Evolutionary conservation across 2,329 filamentous ascomycete species (phyloP), one percentile per base, ranked within the genome.

Genomic region (Botrytis hyacinthi): DNA sequence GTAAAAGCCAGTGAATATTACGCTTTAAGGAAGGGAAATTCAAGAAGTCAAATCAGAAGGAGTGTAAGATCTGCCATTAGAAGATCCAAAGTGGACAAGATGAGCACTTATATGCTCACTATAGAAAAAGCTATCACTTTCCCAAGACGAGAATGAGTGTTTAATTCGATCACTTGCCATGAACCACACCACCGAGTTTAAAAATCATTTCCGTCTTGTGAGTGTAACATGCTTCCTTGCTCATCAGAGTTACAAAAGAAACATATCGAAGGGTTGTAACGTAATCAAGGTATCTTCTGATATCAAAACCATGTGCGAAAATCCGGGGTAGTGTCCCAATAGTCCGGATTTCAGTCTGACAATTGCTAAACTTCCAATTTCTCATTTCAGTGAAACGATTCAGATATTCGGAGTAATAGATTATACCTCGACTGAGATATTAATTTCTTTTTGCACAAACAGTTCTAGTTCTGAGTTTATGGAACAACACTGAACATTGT

Each of bases 221-320:
- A 66, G 46, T 72, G 60, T 65, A 42, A 67, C 60, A 46, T 12
- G 40, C 37, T 35, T 72, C 46, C 60, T 46, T 42, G 48, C 8
- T 22, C 26, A 40, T 22, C 35, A 32, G n/a, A 65, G 26, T 71
- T 51, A n/a, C 44, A 71, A 65, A 22, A 57, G 32, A 40, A 44
- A 37, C 46, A 54, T 60, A 37, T 20, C 37, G 14, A 57, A 8
- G n/a, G 16, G 29, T 26, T 66, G 70, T 9, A 37, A 72, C 60
- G 60, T 72, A 67, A 72, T 57, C 46, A 22, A n/a, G n/a, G 61
- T 42, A 72, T 57, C 70, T 66, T 46, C 70, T 72, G 70, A 72
- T 66, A 37, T 40, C 7, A 57, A 66, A 72, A 42, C 29, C 70
- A 72, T 72, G 70, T 66, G 46, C 35, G 70, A 59, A 63, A 66